These are phyloP conservation scores for Sporisorium scitamineum DNA, from an alignment of 1,284 basidiomycete species.

Conservation along the genomic window DNA sequence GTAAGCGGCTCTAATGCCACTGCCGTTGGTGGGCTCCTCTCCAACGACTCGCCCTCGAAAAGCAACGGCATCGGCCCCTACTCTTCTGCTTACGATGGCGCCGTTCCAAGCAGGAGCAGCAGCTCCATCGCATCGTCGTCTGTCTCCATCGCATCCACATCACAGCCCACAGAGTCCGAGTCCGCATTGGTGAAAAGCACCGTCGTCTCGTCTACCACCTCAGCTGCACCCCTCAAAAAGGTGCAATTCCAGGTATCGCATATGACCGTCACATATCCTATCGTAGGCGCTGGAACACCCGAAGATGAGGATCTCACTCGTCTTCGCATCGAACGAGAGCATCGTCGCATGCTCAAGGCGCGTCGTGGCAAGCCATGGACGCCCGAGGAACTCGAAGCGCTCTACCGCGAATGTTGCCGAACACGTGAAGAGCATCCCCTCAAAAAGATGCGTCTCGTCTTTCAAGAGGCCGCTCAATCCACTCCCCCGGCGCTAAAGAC, in stretches of 20 bases:
- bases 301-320: conserved; percentile 63
- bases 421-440: conserved; percentile 66
- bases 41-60: conserved; percentile 22
- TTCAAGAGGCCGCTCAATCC: conserved; percentile 53
- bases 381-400: conserved; percentile 59
- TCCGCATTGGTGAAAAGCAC: conserved; percentile 26
- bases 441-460: conserved; percentile 63
- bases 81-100: neutral
- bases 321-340: conserved; percentile 60
- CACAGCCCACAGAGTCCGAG: conserved; percentile 17
- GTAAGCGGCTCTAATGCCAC: conserved; percentile 35
- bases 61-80: conserved; percentile 7
- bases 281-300: conserved; percentile 57
- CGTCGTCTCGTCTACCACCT: conserved; percentile 34
- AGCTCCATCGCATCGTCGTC: conserved; percentile 13
- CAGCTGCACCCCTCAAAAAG: conserved; percentile 55
- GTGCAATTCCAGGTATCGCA: conserved; percentile 65
- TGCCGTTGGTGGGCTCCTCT: conserved; percentile 20
- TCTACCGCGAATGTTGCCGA: conserved; percentile 67
- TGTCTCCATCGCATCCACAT: neutral
- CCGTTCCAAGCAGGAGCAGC: conserved; percentile 12
- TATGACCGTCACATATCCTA: conserved; percentile 67
- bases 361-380: conserved; percentile 52
- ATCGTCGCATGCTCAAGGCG: conserved; percentile 51
- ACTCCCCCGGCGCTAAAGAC: conserved; percentile 53